These are phyloP conservation scores for Myxozyma lipomycoides DNA, from an alignment of 805 yeast genomes.

Conservation along the genomic window DNA sequence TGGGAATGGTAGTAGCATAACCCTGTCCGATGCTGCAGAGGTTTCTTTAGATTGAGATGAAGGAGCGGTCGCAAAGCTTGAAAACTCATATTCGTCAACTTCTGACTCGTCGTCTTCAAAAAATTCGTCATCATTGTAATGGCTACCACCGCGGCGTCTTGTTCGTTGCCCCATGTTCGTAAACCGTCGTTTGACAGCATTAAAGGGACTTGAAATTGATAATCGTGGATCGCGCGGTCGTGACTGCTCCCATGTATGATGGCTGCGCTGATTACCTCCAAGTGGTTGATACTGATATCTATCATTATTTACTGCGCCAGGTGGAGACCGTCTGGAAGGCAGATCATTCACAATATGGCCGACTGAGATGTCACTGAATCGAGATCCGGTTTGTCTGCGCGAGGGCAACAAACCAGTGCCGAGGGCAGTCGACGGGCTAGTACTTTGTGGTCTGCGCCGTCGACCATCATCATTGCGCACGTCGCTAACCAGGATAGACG, in stretches of 20 bases:
- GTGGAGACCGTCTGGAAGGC: neutral
- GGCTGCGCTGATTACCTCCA: neutral
- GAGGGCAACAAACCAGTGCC: constrained; percentile 12
- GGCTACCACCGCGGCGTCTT: neutral
- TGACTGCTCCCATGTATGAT: constrained; percentile 1
- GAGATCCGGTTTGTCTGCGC: constrained; percentile 7
- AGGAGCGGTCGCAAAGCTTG: neutral
- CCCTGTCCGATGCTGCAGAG: constrained; percentile 1
- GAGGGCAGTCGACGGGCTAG: constrained; percentile 37
- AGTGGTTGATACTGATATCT: neutral
- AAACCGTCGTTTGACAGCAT: neutral
- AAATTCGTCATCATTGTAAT: neutral
- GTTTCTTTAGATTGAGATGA: neutral
- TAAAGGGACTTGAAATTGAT: neutral
- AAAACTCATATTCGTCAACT: neutral
- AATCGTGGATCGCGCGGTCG: constrained; percentile 5
- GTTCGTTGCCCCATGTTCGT: neutral
- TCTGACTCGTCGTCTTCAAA: neutral
- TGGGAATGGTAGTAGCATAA: constrained; percentile 5
- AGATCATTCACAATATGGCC: constrained; percentile 1
- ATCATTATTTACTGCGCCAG: neutral
- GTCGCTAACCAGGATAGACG: constrained; percentile 91
- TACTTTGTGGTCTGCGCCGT: constrained; percentile 39
- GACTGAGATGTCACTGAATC: constrained; percentile 4
- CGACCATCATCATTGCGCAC: constrained; percentile 47